Evolutionary conservation across 1,284 basidiomycete species (phyloP).

Genomic region (Ustilago curta): DNA sequence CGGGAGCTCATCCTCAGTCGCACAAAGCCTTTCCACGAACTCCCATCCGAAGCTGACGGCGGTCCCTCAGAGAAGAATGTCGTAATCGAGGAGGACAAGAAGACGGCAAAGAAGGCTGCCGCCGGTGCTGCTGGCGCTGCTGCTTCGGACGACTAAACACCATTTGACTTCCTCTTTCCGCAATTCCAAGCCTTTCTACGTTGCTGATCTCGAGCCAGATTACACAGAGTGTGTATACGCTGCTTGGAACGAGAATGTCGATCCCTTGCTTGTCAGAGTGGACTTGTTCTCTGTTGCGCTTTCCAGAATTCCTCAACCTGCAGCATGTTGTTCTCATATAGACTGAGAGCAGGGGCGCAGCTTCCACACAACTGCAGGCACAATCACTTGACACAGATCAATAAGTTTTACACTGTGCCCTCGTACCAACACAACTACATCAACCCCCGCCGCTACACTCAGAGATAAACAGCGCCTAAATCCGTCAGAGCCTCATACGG

Average conservation of each 20-base stretch:
- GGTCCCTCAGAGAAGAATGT: slow-evolving; percentile 60
- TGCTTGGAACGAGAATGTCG: no score
- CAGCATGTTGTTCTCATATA: no score
- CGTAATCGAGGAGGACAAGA: slow-evolving; percentile 66
- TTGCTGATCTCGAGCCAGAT: not conserved
- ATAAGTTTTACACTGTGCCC: no score
- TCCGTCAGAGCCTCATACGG: slow-evolving; percentile 56
- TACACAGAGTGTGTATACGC: not conserved
- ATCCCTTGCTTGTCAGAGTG: no score
- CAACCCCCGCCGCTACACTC: not conserved
- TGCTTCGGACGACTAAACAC: slow-evolving; percentile 25
- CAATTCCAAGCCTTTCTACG: not conserved
- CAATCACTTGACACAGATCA: no score
- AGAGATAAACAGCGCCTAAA: slow-evolving; percentile 57
- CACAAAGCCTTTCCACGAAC: slow-evolving; percentile 63
- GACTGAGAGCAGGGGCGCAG: no score
- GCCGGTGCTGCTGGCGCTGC: slow-evolving; percentile 21
- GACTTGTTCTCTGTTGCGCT: not conserved
- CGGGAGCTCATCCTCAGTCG: slow-evolving; percentile 55
- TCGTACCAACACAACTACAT: no score
- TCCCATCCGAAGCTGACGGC: slow-evolving; percentile 60
- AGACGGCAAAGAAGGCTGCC: slow-evolving; percentile 53
- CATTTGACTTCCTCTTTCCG: not conserved
- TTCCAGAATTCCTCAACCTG: no score
- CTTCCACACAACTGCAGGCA: no score